Conservation (phyloP, 345 rosid genomes). For the Citrus medica region DNA sequence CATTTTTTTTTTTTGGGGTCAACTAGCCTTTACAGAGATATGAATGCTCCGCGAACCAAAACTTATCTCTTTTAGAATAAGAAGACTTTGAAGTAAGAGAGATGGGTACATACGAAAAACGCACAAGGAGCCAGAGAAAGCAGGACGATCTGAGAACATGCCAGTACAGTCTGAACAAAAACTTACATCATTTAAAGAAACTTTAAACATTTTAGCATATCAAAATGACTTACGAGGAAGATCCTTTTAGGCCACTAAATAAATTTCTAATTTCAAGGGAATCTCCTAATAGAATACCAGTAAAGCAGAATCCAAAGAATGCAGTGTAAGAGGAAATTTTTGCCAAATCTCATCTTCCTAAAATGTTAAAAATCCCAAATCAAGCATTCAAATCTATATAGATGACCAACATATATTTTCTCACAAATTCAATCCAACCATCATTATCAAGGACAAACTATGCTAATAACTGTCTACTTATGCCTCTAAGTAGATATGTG, state of each 20-base stretch:
- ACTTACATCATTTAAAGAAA: not conserved
- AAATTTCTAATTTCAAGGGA: not conserved
- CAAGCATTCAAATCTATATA: not conserved
- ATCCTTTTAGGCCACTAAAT: not conserved
- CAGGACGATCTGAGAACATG: not conserved
- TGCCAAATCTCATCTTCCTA: not conserved
- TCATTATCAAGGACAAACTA: not conserved
- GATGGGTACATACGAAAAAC: not conserved
- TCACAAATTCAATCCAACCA: not conserved
- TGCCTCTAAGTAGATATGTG: not conserved
- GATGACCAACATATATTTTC: not conserved
- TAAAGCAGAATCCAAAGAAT: not conserved
- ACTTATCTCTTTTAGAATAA: not conserved
- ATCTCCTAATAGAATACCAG: not conserved
- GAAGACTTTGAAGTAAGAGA: not conserved
- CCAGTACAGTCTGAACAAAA: not conserved
- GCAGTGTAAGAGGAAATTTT: not conserved
- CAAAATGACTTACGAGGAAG: not conserved
- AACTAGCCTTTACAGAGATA: not conserved
- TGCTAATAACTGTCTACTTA: not conserved
- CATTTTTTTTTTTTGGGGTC: too few species aligned
- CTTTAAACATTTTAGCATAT: not conserved
- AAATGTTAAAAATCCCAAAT: not conserved
- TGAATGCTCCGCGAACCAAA: not conserved
- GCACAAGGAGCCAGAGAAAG: not conserved